Evolutionary conservation across 805 yeast genomes (phyloP).

Genomic region (Candida anglica): DNA sequence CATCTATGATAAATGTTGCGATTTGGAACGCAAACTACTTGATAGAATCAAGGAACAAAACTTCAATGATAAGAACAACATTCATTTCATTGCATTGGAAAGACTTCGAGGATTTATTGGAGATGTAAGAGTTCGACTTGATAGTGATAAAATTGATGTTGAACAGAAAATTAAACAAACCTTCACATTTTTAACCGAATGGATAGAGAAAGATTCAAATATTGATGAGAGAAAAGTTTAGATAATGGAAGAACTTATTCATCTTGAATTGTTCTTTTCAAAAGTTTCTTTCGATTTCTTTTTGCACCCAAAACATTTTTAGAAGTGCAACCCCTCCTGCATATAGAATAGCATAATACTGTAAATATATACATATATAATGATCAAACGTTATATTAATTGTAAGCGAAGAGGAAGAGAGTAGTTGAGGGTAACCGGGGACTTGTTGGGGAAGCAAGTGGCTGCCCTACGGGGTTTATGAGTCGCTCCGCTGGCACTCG

Average conservation of each 20-base stretch:
- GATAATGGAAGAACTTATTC: too few relatives aligned
- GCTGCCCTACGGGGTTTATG: too few relatives aligned
- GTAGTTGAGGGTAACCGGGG: too few relatives aligned
- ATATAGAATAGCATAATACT: slow-evolving; percentile 3
- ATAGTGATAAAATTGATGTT: slow-evolving; percentile 27
- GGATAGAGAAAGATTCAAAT: slow-evolving; percentile 14
- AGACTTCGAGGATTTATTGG: slow-evolving; percentile 30
- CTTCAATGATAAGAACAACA: slow-evolving; percentile 2
- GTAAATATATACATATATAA: too few relatives aligned
- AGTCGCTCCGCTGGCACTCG: too few relatives aligned
- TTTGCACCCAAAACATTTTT: too few relatives aligned
- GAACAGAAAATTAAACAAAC: slow-evolving; percentile 13
- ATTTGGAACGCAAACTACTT: slow-evolving; percentile 20
- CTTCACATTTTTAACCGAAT: slow-evolving; percentile 20
- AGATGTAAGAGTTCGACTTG: slow-evolving; percentile 28
- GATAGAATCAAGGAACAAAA: slow-evolving; percentile 10
- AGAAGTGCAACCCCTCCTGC: too few relatives aligned
- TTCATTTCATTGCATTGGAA: neutral
- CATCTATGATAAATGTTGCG: slow-evolving; percentile 26
- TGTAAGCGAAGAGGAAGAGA: too few relatives aligned
- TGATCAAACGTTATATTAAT: too few relatives aligned
- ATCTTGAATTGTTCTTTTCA: too few relatives aligned
- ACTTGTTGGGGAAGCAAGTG: too few relatives aligned
- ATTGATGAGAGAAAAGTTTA: slow-evolving; percentile 10
- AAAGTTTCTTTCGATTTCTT: too few relatives aligned